Evolutionary conservation across 805 yeast species (phyloP), one percentile per base, ranked within the genome.

Genomic region (Teunomyces tritomae): DNA sequence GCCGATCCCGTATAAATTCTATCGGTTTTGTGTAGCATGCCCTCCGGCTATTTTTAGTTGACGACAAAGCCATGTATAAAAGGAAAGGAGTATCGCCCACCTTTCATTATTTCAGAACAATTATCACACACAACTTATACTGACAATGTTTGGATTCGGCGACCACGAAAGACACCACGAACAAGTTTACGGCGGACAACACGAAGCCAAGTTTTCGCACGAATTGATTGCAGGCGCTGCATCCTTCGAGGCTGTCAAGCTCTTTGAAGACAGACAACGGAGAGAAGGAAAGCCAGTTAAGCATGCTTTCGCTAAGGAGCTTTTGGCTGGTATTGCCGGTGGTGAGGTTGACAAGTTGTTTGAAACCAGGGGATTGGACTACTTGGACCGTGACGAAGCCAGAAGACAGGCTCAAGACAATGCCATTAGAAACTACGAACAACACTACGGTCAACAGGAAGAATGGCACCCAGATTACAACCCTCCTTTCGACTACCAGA

Each of bases 141-240:
- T 8, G 8, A 56, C 32, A 47, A 59, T 61, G 63, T 62, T 62
- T 48, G 66, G 64, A 40, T 61, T 61, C 48, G 62, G 59, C 49
- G 63, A 59, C 14, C 40, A 37, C 8, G 28, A 37, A 37, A 11
- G 27, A 24, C 34, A 51, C 39, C 65, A 64, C 58, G 51, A 57
- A 50, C 50, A 55, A 33, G 67, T 64, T 34, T 63, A 64, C 58
- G 65, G 67, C 42, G 61, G 54, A 9, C 33, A 56, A 40, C 67
- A 63, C 59, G 63, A 64, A 45, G 67, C 61, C 37, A 63, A 63
- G 54, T 57, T 64, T 54, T 52, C 63, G 20, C 68, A 64, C 52
- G 68, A 64, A 47, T 53, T 63, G 50, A 32, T 64, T 42, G 68
- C 68, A 17, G 68, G 68, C 49, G 68, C 64, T 32, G 68, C 68